A percentile compares a stretch with the other conserved stretches of the same genome.
phyloP scores from a whole-genome alignment of 129 eudicot genomes.

The Artemisia argyi region DNA sequence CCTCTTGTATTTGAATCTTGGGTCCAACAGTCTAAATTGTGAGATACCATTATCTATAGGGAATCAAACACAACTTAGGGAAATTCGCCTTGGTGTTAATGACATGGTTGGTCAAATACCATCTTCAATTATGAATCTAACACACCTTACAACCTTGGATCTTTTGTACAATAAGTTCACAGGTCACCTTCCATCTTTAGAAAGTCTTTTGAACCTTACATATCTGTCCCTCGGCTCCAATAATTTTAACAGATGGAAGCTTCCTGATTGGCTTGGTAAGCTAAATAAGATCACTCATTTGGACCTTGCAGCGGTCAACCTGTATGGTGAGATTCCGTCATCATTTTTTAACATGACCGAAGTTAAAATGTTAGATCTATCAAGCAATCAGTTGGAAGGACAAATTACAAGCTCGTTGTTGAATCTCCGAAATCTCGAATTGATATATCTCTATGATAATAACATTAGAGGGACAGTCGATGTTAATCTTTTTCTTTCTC shows the following conservation, averaged over 20 bases:
- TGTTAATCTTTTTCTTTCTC: slow-evolving; percentile 11
- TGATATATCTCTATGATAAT: not conserved
- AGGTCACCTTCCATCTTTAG: slow-evolving; percentile 21
- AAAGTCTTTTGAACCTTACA: slow-evolving; percentile 13
- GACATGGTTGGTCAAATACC: slow-evolving; percentile 21
- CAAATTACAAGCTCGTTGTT: slow-evolving; percentile 28
- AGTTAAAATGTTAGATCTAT: not conserved
- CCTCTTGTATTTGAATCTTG: slow-evolving; percentile 13
- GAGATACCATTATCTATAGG: slow-evolving; percentile 22
- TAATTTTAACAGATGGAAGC: slow-evolving; percentile 15
- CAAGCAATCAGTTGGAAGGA: slow-evolving; percentile 15
- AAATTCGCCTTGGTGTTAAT: not conserved
- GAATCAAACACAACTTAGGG: slow-evolving; percentile 21
- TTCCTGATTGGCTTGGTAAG: slow-evolving; percentile 25
- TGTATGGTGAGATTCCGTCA: slow-evolving; percentile 25
- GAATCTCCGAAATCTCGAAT: slow-evolving; percentile 19
- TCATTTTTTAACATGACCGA: slow-evolving; percentile 29
- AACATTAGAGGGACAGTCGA: slow-evolving; percentile 26
- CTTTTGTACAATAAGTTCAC: not conserved
- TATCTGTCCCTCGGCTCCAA: not conserved
- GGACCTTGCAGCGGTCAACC: slow-evolving; percentile 7
- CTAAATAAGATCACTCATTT: slow-evolving; percentile 19
- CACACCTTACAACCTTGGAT: slow-evolving; percentile 4
- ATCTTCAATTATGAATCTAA: slow-evolving; percentile 24
- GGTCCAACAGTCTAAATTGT: slow-evolving; percentile 4